Conservation (phyloP, 2,329 filamentous ascomycete species). For the Sarocladiaceae sp. region DNA sequence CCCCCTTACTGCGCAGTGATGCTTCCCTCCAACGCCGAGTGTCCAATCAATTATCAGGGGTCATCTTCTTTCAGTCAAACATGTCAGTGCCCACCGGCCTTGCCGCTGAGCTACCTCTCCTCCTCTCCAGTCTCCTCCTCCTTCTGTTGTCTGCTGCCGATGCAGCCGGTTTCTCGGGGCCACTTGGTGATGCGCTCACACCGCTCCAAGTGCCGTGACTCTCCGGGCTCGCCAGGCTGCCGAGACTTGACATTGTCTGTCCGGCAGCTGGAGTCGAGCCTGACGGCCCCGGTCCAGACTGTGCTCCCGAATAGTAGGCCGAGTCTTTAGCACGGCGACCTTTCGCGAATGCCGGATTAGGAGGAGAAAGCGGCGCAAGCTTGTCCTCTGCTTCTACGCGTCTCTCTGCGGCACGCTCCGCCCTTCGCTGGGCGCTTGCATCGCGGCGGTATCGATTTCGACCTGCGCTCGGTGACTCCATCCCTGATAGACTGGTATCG, state of each 20-base stretch:
- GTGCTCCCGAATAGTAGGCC: slow-evolving; percentile 51
- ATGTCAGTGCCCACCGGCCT: slow-evolving; percentile 29
- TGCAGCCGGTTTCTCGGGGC: slow-evolving; percentile 27
- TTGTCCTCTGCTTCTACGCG: slow-evolving; percentile 30
- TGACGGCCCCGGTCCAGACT: slow-evolving; percentile 31
- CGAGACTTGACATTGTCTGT: slow-evolving; percentile 41
- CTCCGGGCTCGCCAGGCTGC: slow-evolving; percentile 35
- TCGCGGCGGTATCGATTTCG: slow-evolving; percentile 49
- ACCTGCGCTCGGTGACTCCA: slow-evolving; percentile 42
- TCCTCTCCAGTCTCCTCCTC: slow-evolving; percentile 48
- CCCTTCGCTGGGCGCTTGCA: slow-evolving; percentile 32
- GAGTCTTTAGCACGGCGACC: slow-evolving; percentile 51
- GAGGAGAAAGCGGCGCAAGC: slow-evolving; percentile 45
- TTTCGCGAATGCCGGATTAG: slow-evolving; percentile 50
- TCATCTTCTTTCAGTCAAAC: slow-evolving; percentile 24
- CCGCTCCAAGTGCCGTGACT: slow-evolving; percentile 50
- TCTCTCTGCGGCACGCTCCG: slow-evolving; percentile 34
- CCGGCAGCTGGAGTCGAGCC: slow-evolving; percentile 31
- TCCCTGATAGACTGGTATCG: slow-evolving; percentile 49
- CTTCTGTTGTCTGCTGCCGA: slow-evolving; percentile 45
- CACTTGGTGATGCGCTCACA: slow-evolving; percentile 41
- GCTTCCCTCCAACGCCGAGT: no score
- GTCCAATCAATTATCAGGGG: no score
- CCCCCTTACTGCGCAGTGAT: no score
- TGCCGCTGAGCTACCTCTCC: slow-evolving; percentile 32